Conservation (phyloP, 2,329 filamentous ascomycete species). For the Ophiocordyceps camponoti-rufipedis region DNA sequence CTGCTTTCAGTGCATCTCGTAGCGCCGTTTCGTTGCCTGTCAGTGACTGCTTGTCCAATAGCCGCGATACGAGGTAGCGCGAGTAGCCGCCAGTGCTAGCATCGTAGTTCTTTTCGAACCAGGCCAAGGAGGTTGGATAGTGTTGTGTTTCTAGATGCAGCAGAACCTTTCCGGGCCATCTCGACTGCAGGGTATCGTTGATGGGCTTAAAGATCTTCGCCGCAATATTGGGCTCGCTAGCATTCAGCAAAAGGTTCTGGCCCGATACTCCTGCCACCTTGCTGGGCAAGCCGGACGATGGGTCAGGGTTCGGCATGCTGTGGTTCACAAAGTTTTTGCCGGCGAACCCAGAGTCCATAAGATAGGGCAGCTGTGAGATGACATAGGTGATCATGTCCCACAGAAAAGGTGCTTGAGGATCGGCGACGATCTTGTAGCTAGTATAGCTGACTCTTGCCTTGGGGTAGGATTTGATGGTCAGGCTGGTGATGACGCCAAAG, state of each 20-base stretch:
- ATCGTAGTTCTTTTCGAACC: slow-evolving; percentile 19
- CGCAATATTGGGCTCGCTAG: slow-evolving; percentile 9
- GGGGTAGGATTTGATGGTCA: slow-evolving; percentile 34
- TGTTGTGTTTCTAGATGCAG: slow-evolving; percentile 4
- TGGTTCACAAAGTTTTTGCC: slow-evolving; percentile 24
- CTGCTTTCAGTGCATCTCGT: slow-evolving; percentile 17
- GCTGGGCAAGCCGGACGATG: slow-evolving; percentile 13
- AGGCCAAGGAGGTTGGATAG: slow-evolving; percentile 18
- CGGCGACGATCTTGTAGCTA: slow-evolving; percentile 7
- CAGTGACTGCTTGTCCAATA: slow-evolving; percentile 20
- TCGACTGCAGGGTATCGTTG: slow-evolving; percentile 17
- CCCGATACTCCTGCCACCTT: slow-evolving; percentile 18
- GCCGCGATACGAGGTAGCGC: slow-evolving; percentile 21
- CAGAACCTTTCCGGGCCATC: slow-evolving; percentile 13
- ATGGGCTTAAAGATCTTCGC: slow-evolving; percentile 14
- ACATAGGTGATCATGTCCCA: slow-evolving; percentile 29
- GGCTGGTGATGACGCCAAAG: slow-evolving; percentile 39
- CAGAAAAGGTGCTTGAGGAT: slow-evolving; percentile 16
- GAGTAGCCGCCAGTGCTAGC: slow-evolving; percentile 15
- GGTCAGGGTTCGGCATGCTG: slow-evolving; percentile 15
- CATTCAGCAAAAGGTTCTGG: slow-evolving; percentile 17
- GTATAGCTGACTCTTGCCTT: slow-evolving; percentile 15
- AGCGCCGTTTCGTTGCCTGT: slow-evolving; percentile 15
- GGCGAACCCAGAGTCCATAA: slow-evolving; percentile 32
- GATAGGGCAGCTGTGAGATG: slow-evolving; percentile 23